Percentiles rank a stretch among this genome's conserved stretches.
Conservation (phyloP, 768 basidiomycete species). For the Tulasnella sp. region DNA sequence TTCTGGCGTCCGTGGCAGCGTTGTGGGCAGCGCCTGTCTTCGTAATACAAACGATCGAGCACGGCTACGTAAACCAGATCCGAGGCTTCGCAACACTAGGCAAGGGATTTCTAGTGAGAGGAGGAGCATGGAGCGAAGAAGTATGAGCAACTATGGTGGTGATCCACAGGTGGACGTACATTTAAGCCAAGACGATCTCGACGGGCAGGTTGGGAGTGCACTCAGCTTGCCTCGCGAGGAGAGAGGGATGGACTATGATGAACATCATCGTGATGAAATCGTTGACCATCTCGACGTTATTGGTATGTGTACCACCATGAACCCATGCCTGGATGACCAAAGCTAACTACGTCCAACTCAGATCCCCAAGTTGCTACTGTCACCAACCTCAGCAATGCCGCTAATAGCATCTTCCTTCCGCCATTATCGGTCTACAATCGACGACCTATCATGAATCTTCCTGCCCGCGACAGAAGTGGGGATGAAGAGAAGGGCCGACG, state of each 20-base stretch:
- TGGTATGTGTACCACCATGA: slow-evolving; percentile 32
- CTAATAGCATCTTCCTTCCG: slow-evolving; percentile 68
- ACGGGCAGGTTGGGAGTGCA: slow-evolving; percentile 12
- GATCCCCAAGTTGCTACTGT: slow-evolving; percentile 68
- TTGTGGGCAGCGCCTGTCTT: background rate
- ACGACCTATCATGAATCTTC: slow-evolving; percentile 53
- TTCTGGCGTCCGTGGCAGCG: background rate
- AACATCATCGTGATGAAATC: slow-evolving; percentile 58
- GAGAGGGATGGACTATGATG: slow-evolving; percentile 18
- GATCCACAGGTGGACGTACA: slow-evolving; percentile 3
- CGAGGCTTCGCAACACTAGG: background rate
- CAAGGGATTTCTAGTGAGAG: background rate
- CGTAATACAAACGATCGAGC: background rate
- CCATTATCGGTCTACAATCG: slow-evolving; percentile 58
- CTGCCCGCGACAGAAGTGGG: slow-evolving; percentile 25
- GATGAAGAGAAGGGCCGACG: slow-evolving; percentile 26
- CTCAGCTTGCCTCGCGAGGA: slow-evolving; percentile 8
- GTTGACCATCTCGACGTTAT: slow-evolving; percentile 78
- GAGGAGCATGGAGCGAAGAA: background rate
- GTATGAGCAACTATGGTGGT: background rate
- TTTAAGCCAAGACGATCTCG: slow-evolving; percentile 6
- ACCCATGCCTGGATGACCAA: no score
- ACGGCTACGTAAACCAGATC: background rate
- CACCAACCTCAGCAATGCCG: slow-evolving; percentile 64
- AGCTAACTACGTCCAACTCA: no score